phyloP scores from a whole-genome alignment of 2,329 filamentous ascomycete species.

The Mollisiaceae sp. region DNA sequence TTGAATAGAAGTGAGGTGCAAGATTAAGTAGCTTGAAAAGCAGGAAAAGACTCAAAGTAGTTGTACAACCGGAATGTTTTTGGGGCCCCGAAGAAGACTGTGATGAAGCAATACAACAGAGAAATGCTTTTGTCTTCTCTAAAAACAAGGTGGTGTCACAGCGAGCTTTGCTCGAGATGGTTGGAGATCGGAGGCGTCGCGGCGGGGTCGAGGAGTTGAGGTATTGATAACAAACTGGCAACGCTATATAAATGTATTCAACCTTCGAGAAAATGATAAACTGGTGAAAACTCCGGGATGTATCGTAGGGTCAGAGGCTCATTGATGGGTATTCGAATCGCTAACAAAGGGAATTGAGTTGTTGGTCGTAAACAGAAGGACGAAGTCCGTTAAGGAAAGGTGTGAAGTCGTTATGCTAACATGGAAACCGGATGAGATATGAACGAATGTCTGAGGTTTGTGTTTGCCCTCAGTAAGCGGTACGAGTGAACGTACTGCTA shows the following conservation, averaged over 20 bases:
- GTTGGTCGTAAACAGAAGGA: slow-evolving; percentile 46
- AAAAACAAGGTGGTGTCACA: slow-evolving; percentile 43
- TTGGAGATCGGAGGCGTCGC: slow-evolving; percentile 27
- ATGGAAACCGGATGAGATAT: slow-evolving; percentile 39
- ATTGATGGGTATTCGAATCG: slow-evolving; percentile 51
- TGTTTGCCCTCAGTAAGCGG: slow-evolving; percentile 31
- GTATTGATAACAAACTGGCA: slow-evolving; percentile 41
- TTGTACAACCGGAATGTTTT: slow-evolving; percentile 43
- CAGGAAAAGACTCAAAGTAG: slow-evolving; percentile 32
- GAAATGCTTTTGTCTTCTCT: slow-evolving; percentile 45
- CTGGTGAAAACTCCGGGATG: slow-evolving; percentile 43
- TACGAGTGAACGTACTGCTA: slow-evolving; percentile 34
- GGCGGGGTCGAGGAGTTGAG: slow-evolving; percentile 31
- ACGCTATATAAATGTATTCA: slow-evolving; percentile 45
- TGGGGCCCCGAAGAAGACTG: slow-evolving; percentile 34
- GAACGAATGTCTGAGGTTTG: slow-evolving; percentile 41
- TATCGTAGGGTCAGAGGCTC: slow-evolving; percentile 48
- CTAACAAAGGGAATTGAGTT: slow-evolving; percentile 55
- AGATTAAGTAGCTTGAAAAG: slow-evolving; percentile 32
- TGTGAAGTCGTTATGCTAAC: slow-evolving; percentile 44
- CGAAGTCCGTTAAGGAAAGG: slow-evolving; percentile 42
- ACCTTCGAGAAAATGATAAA: slow-evolving; percentile 39
- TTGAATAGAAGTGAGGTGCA: slow-evolving; percentile 24
- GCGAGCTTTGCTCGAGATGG: slow-evolving; percentile 36
- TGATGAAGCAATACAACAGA: slow-evolving; percentile 37